A percentile compares a stretch with the other conserved stretches of the same genome.
phyloP scores from a whole-genome alignment of 2,329 filamentous ascomycete species.

The Botrytis deweyae region DNA sequence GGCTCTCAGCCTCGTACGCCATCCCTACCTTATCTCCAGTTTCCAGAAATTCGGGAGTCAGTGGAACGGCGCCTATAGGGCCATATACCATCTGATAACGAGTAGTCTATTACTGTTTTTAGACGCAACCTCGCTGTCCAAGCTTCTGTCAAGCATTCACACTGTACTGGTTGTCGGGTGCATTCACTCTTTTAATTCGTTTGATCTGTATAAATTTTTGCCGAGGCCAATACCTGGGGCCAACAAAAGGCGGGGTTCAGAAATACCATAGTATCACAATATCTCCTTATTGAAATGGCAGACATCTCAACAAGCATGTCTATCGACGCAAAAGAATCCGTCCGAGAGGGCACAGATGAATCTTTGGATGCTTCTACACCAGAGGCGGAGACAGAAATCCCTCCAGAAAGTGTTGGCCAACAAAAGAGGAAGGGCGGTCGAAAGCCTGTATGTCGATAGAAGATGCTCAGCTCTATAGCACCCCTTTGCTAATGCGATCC shows the following conservation, averaged over 20 bases:
- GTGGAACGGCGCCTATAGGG: slow-evolving; percentile 18
- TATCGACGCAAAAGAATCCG: slow-evolving; percentile 59
- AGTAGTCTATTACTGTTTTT: slow-evolving; percentile 16
- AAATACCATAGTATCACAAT: slow-evolving; percentile 2
- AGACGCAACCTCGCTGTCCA: slow-evolving; percentile 19
- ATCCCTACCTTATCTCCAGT: slow-evolving; percentile 20
- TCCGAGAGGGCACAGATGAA: slow-evolving; percentile 60
- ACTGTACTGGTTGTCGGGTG: slow-evolving; percentile 9
- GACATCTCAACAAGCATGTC: slow-evolving; percentile 53
- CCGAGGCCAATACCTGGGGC: slow-evolving; percentile 21
- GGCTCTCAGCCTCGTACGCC: slow-evolving; percentile 21
- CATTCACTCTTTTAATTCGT: slow-evolving; percentile 13
- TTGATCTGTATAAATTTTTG: slow-evolving; percentile 14
- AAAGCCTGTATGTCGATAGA: slow-evolving; percentile 73
- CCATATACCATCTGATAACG: slow-evolving; percentile 21
- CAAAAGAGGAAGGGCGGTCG: slow-evolving; percentile 97
- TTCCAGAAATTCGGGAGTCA: slow-evolving; percentile 4
- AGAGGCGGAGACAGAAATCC: slow-evolving; percentile 50
- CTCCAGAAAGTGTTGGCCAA: slow-evolving; percentile 51
- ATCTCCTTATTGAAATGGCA: slow-evolving; percentile 19
- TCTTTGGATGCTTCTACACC: slow-evolving; percentile 55
- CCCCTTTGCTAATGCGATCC: slow-evolving; percentile 27
- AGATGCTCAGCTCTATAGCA: slow-evolving; percentile 20
- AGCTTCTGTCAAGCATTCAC: slow-evolving; percentile 21
- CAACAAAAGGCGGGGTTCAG: slow-evolving; percentile 12